Conservation (phyloP, 2,329 filamentous ascomycete species). For the Tolypocladium amazonense region DNA sequence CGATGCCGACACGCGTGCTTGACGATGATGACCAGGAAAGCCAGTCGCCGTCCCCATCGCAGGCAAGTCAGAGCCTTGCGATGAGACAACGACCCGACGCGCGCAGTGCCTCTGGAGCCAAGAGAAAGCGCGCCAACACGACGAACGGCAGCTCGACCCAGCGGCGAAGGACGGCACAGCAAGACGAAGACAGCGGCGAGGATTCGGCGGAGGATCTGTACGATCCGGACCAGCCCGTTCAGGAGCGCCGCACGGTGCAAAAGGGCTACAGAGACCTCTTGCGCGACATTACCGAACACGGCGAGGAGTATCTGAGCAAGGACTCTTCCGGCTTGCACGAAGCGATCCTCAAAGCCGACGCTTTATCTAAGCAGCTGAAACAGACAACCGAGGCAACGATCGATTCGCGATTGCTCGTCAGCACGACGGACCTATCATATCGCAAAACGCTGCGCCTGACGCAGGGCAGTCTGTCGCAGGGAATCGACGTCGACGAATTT, state of each 20-base stretch:
- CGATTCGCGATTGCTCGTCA: constrained; percentile 78
- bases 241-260: constrained; percentile 62
- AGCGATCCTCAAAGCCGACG: constrained; percentile 56
- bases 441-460: constrained; percentile 68
- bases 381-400: constrained; percentile 87
- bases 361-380: constrained; percentile 56
- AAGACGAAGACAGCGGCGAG: constrained; percentile 7
- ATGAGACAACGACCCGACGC: constrained; percentile 14
- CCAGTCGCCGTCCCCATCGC: constrained; percentile 9
- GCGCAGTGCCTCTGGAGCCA: constrained; percentile 14
- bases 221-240: constrained; percentile 72
- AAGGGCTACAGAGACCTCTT: constrained; percentile 58
- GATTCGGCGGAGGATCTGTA: constrained; percentile 38
- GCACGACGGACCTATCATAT: constrained; percentile 67
- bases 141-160: constrained; percentile 12
- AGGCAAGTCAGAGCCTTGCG: constrained; percentile 10
- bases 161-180: constrained; percentile 7
- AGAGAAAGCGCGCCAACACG: constrained; percentile 20
- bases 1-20: constrained; percentile 15
- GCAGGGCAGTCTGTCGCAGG: constrained; percentile 60
- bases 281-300: constrained; percentile 51
- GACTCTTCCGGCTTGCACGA: constrained; percentile 55
- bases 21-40: constrained; percentile 8
- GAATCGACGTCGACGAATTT: constrained; percentile 84
- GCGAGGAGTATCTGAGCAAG: constrained; percentile 59